These are phyloP conservation scores for Aspergillus heteromorphus DNA, from an alignment of 495 filamentous ascomycete genomes.

Conservation along the genomic window DNA sequence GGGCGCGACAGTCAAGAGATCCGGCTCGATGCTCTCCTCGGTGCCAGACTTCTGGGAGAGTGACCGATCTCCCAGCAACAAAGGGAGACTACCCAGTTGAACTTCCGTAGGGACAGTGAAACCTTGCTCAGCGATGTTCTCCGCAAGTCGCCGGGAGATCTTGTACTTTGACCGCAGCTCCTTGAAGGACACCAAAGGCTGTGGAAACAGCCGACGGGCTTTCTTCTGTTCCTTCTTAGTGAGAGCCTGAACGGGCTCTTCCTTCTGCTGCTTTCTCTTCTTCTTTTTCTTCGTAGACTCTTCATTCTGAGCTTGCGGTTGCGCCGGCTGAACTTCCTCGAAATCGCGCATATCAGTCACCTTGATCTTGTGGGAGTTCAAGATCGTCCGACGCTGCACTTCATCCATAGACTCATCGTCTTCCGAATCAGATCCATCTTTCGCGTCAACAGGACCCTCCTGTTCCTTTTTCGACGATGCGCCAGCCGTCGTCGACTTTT, in stretches of 20 bases:
- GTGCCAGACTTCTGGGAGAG: slow-evolving; percentile 15
- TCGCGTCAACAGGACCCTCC: slow-evolving; percentile 7
- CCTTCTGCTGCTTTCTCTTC: slow-evolving; percentile 44
- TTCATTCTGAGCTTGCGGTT: slow-evolving; percentile 30
- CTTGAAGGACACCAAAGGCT: slow-evolving; percentile 72
- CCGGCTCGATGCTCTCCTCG: slow-evolving; percentile 35
- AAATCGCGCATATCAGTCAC: slow-evolving; percentile 60
- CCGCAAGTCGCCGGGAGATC: slow-evolving; percentile 62
- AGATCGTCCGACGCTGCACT: slow-evolving; percentile 65
- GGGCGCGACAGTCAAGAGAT: slow-evolving; percentile 84
- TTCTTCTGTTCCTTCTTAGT: slow-evolving; percentile 51
- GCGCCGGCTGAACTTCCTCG: slow-evolving; percentile 31
- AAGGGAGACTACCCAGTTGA: slow-evolving; percentile 77
- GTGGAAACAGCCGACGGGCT: slow-evolving; percentile 56
- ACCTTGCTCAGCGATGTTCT: slow-evolving; percentile 77
- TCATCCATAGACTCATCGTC: slow-evolving; percentile 40
- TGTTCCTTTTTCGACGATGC: slow-evolving; percentile 12
- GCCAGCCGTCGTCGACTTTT: slow-evolving; percentile 16
- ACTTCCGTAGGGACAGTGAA: slow-evolving; percentile 89
- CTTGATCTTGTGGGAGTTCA: slow-evolving; percentile 83
- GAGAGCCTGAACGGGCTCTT: slow-evolving; percentile 29
- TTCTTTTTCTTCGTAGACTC: slow-evolving; percentile 50
- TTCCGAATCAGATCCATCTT: slow-evolving; percentile 23
- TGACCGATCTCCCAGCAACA: slow-evolving; percentile 53
- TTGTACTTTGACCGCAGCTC: slow-evolving; percentile 65